Evolutionary conservation across 352 stramenopile genomes (phyloP).

Genomic region (Globisporangium paddicum): DNA sequence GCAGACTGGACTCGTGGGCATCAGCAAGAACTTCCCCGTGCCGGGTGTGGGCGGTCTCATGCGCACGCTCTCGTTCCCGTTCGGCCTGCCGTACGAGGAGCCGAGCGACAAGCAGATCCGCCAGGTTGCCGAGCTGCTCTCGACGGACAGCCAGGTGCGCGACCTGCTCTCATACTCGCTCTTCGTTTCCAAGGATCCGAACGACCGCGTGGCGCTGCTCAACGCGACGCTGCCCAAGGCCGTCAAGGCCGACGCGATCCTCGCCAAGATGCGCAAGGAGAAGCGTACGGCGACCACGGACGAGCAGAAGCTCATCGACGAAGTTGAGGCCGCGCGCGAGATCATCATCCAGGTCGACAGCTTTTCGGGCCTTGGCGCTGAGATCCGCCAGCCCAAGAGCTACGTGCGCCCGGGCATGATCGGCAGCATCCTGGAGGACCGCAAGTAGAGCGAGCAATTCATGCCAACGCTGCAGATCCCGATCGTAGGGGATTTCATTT

Average conservation of each 20-base stretch:
- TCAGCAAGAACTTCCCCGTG: constrained; percentile 96
- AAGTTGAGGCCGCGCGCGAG: constrained; percentile 94
- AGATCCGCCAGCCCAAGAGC: constrained; percentile 71
- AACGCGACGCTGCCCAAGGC: constrained; percentile 78
- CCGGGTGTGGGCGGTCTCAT: constrained; percentile 91
- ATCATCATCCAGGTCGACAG: constrained; percentile 96
- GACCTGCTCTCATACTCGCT: constrained; percentile 65
- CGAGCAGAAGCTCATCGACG: constrained; percentile 94
- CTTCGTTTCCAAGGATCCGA: constrained; percentile 66
- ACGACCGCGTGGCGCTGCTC: constrained; percentile 65
- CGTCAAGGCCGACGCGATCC: constrained; percentile 92
- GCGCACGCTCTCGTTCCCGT: constrained; percentile 94
- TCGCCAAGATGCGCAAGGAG: constrained; percentile 89
- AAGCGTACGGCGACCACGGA: constrained; percentile 92
- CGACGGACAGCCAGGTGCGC: constrained; percentile 66
- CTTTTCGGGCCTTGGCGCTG: constrained; percentile 86
- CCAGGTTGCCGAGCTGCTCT: constrained; percentile 68
- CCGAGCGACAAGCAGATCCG: constrained; percentile 87
- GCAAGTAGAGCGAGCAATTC: constrained; percentile 25
- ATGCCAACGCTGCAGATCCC: background rate
- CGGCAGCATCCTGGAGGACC: constrained; percentile 36
- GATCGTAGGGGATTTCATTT: constrained; percentile 14
- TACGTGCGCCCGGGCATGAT: constrained; percentile 90
- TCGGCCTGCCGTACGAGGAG: constrained; percentile 89
- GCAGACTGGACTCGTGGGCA: constrained; percentile 93